phyloP scores from a whole-genome alignment of 1,284 basidiomycete species.

The Heterobasidion occidentale region DNA sequence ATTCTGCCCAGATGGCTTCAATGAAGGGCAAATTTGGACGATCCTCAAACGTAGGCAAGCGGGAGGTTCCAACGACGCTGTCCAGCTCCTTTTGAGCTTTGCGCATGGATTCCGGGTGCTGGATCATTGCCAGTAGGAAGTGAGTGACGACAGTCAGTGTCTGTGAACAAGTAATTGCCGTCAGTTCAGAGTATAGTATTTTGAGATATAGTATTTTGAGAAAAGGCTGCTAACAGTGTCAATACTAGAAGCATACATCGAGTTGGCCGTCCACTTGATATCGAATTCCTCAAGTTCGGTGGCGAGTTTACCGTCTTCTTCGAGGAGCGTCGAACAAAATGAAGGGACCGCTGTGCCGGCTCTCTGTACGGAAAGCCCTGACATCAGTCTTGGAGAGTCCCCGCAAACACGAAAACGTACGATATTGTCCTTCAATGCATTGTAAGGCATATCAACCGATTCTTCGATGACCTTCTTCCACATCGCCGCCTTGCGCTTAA shows the following conservation, averaged over 20 bases:
- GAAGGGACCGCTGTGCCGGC: not conserved
- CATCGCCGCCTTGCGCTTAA: conserved; percentile 13
- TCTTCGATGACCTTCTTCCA: not conserved
- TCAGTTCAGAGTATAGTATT: not conserved
- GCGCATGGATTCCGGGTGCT: not conserved
- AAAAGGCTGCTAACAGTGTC: conserved; percentile 13
- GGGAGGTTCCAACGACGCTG: not conserved
- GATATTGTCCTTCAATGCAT: not conserved
- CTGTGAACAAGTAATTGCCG: conserved; percentile 5
- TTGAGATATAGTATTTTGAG: too few species aligned
- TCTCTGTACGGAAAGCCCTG: not conserved
- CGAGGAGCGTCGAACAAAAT: not conserved
- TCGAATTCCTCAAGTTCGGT: not conserved
- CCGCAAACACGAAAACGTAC: not conserved
- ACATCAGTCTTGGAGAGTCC: not conserved
- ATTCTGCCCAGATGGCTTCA: conserved; percentile 8
- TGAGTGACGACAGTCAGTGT: not conserved
- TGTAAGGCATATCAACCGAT: not conserved
- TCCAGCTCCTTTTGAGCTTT: conserved; percentile 1
- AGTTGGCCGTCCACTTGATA: conserved; percentile 7
- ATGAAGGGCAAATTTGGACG: not conserved
- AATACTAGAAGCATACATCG: not conserved
- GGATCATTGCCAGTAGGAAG: conserved; percentile 3
- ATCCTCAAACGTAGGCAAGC: conserved; percentile 4
- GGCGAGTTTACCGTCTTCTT: not conserved